Percentiles rank a stretch among this genome's conserved stretches.
phyloP scores from a whole-genome alignment of 148 eudicot species.

The Drosera capensis region DNA sequence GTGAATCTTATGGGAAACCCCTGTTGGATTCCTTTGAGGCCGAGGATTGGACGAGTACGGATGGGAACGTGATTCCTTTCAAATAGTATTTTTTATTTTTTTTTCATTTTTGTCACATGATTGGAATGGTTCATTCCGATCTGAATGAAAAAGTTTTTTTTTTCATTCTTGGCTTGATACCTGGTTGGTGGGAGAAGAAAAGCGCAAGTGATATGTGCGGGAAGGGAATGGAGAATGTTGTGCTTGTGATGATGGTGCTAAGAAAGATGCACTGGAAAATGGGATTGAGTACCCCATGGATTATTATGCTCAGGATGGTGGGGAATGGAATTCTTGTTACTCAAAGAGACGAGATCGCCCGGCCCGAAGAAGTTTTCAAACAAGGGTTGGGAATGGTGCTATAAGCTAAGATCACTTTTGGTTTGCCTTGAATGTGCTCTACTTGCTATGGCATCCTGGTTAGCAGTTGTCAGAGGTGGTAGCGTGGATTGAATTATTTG shows the following conservation, averaged over 20 bases:
- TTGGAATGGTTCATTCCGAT: too few relatives aligned
- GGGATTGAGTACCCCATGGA: slow-evolving; percentile 81
- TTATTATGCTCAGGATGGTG: slow-evolving; percentile 93
- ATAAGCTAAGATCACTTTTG: too few relatives aligned
- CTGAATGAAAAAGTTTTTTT: too few relatives aligned
- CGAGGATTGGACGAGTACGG: too few relatives aligned
- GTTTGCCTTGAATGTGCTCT: too few relatives aligned
- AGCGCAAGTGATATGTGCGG: slow-evolving; percentile 12
- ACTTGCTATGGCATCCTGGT: too few relatives aligned
- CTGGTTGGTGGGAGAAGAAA: slow-evolving; percentile 93
- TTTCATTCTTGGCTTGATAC: slow-evolving; percentile 76
- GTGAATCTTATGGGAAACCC: slow-evolving; percentile 81
- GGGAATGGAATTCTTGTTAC: slow-evolving; percentile 82
- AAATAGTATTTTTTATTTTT: too few relatives aligned
- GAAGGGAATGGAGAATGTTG: slow-evolving; percentile 35
- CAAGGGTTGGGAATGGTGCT: slow-evolving; percentile 19
- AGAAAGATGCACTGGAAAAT: slow-evolving; percentile 10
- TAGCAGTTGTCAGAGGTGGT: too few relatives aligned
- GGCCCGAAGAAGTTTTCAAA: slow-evolving; percentile 15
- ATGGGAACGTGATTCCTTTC: too few relatives aligned
- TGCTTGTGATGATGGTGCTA: slow-evolving; percentile 20
- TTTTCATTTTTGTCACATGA: too few relatives aligned
- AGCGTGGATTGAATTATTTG: too few relatives aligned
- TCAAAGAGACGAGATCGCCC: slow-evolving; percentile 43
- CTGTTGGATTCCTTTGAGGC: slow-evolving; percentile 80